Evolutionary conservation across 805 yeast genomes (phyloP), one percentile per base, ranked within the genome.

Genomic region (Suhomyces faveliae): DNA sequence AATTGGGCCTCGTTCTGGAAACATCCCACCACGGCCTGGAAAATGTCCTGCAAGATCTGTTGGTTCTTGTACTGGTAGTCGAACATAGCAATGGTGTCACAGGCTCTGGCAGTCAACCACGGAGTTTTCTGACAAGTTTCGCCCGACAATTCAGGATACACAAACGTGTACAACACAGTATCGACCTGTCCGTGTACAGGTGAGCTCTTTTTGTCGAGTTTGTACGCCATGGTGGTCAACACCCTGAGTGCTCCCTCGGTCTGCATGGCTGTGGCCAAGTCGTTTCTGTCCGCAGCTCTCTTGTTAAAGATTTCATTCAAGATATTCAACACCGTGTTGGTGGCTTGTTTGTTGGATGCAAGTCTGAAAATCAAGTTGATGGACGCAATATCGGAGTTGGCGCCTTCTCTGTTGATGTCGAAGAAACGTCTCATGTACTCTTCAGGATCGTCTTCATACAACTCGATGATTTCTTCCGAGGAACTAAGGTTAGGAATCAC

Each of bases 301-400:
- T 58, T 60, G 41, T 58, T 65, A 52, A 73, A 71, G 7, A 70
- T 57, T 3, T 64, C 71, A 49, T 66, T 70, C 27, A 71, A 52
- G 29, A 70, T 57, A 24, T 55, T 49, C 43, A 73, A 63, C 12
- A 73, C 35, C 24, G 61, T 53, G 48, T 58, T 58, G 15, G 60
- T 55, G 21, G 70, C 61, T 12, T 61, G 80, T 51, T 67, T 66
- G 38, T 65, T 66, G 20, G 66, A 54, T 6, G 70, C 58, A 50
- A 76, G 59, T 33, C 73, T 56, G 58, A 62, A 74, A 29, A 76
- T 53, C 49, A 79, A 77, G 58, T 76, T 75, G 43, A 73, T 69
- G 5, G 81, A 71, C 1, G 81, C 82, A 29, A 73, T 70, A 51
- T 77, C 82, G 4, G 81, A 69, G 25, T 76, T 76, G 33, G 71